Conservation (phyloP, 805 yeast genomes). For the Yarrowia sp. region DNA sequence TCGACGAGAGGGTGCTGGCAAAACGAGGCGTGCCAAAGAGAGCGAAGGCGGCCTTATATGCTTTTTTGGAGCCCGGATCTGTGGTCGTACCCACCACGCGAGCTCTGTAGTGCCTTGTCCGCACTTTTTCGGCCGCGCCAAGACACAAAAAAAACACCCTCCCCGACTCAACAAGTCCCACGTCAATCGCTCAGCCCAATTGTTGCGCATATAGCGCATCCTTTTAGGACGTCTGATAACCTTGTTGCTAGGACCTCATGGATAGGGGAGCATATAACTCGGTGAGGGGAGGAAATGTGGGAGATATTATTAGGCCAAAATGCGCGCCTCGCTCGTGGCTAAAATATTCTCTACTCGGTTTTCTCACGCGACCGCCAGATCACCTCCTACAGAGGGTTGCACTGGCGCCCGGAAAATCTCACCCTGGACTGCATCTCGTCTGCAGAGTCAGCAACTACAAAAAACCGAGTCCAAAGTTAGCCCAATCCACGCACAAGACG, state of each 20-base stretch:
- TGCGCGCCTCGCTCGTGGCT: background rate
- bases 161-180: background rate
- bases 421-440: background rate
- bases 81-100: too few species aligned
- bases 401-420: background rate
- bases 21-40: too few species aligned
- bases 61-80: too few species aligned
- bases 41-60: too few species aligned
- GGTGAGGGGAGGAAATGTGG: too few species aligned
- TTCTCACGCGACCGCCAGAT: too few species aligned
- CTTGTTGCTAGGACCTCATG: background rate
- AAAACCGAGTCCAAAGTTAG: background rate
- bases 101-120: too few species aligned
- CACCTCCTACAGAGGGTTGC: background rate
- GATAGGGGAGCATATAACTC: too few species aligned
- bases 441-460: slow-evolving; percentile 6
- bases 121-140: too few species aligned
- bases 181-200: slow-evolving; percentile 5
- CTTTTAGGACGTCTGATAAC: slow-evolving; percentile 9
- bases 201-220: background rate
- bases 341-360: background rate
- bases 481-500: too few species aligned
- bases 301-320: background rate
- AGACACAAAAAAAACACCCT: too few species aligned
- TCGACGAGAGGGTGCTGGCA: slow-evolving; percentile 2